phyloP scores from a whole-genome alignment of 2,329 filamentous ascomycete genomes.

The Colletotrichum sp. region DNA sequence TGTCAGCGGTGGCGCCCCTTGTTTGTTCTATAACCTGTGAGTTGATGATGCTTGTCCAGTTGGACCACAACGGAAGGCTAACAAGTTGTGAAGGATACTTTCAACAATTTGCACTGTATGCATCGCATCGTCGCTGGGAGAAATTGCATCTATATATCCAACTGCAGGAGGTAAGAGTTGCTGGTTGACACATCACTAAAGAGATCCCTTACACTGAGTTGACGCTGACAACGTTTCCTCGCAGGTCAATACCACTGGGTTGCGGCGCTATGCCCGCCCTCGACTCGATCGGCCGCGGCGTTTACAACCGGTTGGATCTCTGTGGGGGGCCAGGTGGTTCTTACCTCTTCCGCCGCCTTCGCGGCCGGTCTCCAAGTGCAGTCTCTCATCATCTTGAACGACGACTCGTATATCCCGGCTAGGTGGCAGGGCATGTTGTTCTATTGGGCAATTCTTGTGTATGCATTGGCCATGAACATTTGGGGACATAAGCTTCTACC shows the following conservation, averaged over 20 bases:
- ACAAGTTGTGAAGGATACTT: constrained; percentile 35
- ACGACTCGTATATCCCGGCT: constrained; percentile 42
- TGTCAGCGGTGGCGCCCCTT: constrained; percentile 49
- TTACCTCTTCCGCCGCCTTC: constrained; percentile 53
- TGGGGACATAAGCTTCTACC: constrained; percentile 43
- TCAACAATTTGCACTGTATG: constrained; percentile 44
- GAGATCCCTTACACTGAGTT: not conserved
- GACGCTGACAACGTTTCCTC: not conserved
- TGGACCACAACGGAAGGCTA: not conserved
- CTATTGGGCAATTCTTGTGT: constrained; percentile 48
- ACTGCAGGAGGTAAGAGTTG: constrained; percentile 33
- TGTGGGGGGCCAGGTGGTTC: constrained; percentile 48
- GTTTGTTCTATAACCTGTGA: constrained; percentile 50
- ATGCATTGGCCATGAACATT: constrained; percentile 43
- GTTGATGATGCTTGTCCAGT: constrained; percentile 20
- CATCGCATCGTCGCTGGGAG: constrained; percentile 42
- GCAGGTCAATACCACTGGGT: constrained; percentile 53
- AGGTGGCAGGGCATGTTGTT: constrained; percentile 52
- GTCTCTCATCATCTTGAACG: constrained; percentile 46
- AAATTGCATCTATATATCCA: constrained; percentile 43
- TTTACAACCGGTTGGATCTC: constrained; percentile 51
- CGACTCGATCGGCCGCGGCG: constrained; percentile 37
- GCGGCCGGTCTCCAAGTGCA: constrained; percentile 49
- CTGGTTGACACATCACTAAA: not conserved
- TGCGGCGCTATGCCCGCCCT: constrained; percentile 38